Conservation (phyloP, 352 stramenopile genomes). For the Aphanomyces stellatus region DNA sequence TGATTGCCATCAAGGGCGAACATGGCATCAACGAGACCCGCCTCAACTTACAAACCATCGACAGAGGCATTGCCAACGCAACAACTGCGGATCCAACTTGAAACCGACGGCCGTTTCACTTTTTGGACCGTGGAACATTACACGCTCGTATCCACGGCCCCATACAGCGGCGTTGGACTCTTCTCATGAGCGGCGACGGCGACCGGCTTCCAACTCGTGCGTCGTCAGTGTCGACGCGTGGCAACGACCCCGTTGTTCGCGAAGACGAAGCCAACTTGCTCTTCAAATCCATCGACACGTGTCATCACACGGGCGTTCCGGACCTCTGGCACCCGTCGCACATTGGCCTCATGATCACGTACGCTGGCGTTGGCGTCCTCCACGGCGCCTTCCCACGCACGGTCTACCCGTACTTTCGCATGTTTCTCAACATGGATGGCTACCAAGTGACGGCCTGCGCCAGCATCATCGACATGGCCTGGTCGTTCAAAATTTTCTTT, state of each 20-base stretch:
- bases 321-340: slow-evolving; percentile 37
- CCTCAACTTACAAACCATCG: too few relatives aligned
- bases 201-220: too few relatives aligned
- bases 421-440: slow-evolving; percentile 47
- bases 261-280: background rate
- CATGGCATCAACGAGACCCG: too few relatives aligned
- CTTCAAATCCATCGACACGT: too few relatives aligned
- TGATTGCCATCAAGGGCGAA: too few relatives aligned
- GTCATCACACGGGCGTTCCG: slow-evolving; percentile 25
- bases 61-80: too few relatives aligned
- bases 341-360: slow-evolving; percentile 46
- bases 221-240: background rate
- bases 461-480: slow-evolving; percentile 39
- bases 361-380: slow-evolving; percentile 45
- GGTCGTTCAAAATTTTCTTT: slow-evolving; percentile 59
- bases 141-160: too few relatives aligned
- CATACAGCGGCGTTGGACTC: too few relatives aligned
- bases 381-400: slow-evolving; percentile 36
- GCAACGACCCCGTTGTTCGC: background rate
- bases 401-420: slow-evolving; percentile 46
- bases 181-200: too few relatives aligned
- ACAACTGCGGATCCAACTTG: too few relatives aligned
- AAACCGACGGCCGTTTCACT: too few relatives aligned
- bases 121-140: too few relatives aligned
- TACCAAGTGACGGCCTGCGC: slow-evolving; percentile 33